Base-by-base conservation (phyloP, 352 stramenopile genomes). In the Globisporangium parvum region DNA sequence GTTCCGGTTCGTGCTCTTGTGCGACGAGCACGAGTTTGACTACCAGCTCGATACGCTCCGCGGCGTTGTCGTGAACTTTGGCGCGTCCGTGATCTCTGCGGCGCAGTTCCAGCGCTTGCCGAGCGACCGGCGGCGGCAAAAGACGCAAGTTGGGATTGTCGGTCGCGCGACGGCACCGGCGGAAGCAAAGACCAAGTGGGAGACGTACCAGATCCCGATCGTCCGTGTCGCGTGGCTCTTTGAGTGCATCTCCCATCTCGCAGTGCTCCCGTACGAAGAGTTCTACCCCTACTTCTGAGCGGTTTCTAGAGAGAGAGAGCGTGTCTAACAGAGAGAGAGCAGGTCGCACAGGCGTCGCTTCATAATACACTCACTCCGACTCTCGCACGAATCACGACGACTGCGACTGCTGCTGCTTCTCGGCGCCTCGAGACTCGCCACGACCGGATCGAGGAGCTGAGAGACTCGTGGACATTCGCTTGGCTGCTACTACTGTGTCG, bases 181-280 rank as follows among this genome's bases (percentile, higher is more conserved):
- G 8, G 70, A 77, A 20, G 85, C 83, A 33, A 84, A 77, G 58
- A 48, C 54, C 40, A 70, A 86, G 35, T 91, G 71, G 72, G 55
- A 83, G 37, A 63, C 82, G 47, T 75, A 87, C 56, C 69, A 87
- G 40, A 90, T 93, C 49, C 85, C 83, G 14, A 91, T 95, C 41
- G 83, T 95, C 42, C 85, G 84, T 24, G 85, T 91, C 47, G 87
- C 80, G 40, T 95, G 85, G 85, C 77, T 95, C 56, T 88, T 92
- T 46, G 85, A 95, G 66, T 93, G 85, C 65, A 88, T 95, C 62
- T 93, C 81, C 57, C 69, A 93, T 63, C 67, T 93, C 20, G 73
- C 88, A 63, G 73, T 92, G 40, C 71, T 91, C 24, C 77, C 85
- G 12, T 95, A 89, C 54, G 81, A 92, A 53, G 81, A 93, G 55